Evolutionary conservation across 1,284 basidiomycete genomes (phyloP).

Genomic region (Blastosporella zonata): DNA sequence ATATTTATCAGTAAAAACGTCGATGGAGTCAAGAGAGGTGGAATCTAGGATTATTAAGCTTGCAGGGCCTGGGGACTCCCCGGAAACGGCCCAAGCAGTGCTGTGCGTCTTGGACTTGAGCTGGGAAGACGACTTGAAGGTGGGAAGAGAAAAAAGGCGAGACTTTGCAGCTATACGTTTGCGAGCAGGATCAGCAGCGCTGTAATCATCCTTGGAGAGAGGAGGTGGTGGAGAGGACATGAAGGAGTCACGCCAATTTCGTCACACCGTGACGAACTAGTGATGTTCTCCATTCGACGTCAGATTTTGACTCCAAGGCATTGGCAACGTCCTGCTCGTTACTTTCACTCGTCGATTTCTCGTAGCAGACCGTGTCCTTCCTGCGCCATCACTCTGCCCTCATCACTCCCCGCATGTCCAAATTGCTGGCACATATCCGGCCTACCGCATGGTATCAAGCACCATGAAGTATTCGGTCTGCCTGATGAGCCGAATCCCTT

Average conservation of each 20-base stretch:
- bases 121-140: slow-evolving; percentile 14
- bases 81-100: too few species aligned
- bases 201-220: slow-evolving; percentile 16
- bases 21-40: slow-evolving; percentile 25
- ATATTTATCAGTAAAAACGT: slow-evolving; percentile 49
- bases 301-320: slow-evolving; percentile 15
- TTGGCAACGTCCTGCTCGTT: slow-evolving; percentile 12
- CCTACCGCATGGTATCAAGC: slow-evolving; percentile 48
- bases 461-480: slow-evolving; percentile 63
- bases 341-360: slow-evolving; percentile 16
- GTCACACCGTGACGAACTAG: slow-evolving; percentile 2
- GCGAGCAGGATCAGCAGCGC: slow-evolving; percentile 41
- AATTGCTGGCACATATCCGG: slow-evolving; percentile 61
- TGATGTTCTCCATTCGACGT: slow-evolving; percentile 13
- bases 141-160: slow-evolving; percentile 30
- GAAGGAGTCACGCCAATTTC: background rate
- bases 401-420: slow-evolving; percentile 65
- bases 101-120: background rate
- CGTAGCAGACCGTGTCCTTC: slow-evolving; percentile 47
- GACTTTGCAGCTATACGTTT: slow-evolving; percentile 37
- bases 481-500: slow-evolving; percentile 63
- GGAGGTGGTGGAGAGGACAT: slow-evolving; percentile 17
- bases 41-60: slow-evolving; percentile 36
- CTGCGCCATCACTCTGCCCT: slow-evolving; percentile 56
- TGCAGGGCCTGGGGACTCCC: slow-evolving; percentile 3